Evolutionary conservation across 2,329 filamentous ascomycete species (phyloP).

Genomic region (Lachnellula hyalina): DNA sequence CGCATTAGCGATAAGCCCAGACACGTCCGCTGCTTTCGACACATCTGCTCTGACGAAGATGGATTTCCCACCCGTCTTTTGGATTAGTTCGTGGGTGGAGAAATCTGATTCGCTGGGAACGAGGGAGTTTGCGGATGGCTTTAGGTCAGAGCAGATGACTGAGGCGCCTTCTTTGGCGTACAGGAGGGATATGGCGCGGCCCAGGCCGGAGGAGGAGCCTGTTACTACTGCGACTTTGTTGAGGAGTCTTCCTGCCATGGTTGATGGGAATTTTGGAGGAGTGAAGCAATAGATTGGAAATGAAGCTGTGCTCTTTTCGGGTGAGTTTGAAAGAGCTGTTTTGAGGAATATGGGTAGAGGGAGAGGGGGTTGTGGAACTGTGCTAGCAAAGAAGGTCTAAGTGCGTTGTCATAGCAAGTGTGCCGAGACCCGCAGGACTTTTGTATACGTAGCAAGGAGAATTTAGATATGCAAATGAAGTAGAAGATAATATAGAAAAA

Average conservation of each 20-base stretch:
- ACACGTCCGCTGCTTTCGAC: conserved; percentile 32
- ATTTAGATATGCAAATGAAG: not conserved
- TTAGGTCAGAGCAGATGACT: conserved; percentile 40
- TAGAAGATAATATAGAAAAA: not conserved
- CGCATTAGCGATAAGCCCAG: conserved; percentile 33
- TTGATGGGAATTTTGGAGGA: not conserved
- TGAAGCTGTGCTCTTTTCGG: not conserved
- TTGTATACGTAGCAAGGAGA: not conserved
- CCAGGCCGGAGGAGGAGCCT: conserved; percentile 41
- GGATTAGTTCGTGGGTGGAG: conserved; percentile 37
- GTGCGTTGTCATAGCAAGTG: not conserved
- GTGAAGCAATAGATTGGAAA: not conserved
- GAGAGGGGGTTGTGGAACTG: not conserved
- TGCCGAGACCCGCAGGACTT: not conserved
- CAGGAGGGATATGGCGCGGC: conserved; percentile 40
- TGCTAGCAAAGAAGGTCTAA: not conserved
- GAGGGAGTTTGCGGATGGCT: conserved; percentile 22
- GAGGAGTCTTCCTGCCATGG: conserved; percentile 18
- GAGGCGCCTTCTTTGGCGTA: conserved; percentile 37
- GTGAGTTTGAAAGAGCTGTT: not conserved
- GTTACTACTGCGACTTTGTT: conserved; percentile 40
- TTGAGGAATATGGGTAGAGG: not conserved
- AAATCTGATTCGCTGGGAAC: conserved; percentile 26
- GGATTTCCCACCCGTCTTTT: conserved; percentile 30
- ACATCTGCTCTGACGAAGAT: conserved; percentile 43